Base-by-base conservation (phyloP, 2,329 filamentous ascomycete genomes). In the Magnaporthales sp. region DNA sequence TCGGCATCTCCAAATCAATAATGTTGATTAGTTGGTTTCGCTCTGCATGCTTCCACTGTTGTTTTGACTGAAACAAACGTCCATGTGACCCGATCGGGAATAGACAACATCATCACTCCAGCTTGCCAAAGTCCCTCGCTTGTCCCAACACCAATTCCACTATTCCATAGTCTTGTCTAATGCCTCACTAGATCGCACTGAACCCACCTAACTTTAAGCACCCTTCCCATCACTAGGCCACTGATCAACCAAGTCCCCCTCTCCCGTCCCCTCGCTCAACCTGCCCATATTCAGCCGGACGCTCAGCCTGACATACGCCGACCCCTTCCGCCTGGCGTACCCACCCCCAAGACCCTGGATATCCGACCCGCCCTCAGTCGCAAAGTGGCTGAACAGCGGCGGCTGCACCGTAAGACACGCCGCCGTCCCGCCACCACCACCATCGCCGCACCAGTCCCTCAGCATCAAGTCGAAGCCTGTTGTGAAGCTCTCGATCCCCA, bases 401-500 rank as follows among this genome's bases (percentile, higher is more conserved):
- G 74, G 74, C 65, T 74, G 72, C n/a, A 74, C 72, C 6, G 74
- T 74, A 13, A 75, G 66, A 51, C 74, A 75, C 2, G 71, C 67
- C 24, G 69, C 3, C 2, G 26, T 54, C 24, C 58, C 2, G 7
- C 63, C 32, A n/a, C 10, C 54, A 22, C 22, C 63, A 13, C n/a
- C 29, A 38, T 61, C 27, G 26, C n/a, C 15, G 69, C 82, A 84
- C 72, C 81, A 80, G 64, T 79, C 78, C 11, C 79, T 72, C 63
- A 85, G 70, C 68, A 80, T 75, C 31, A 82, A 74, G 68, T 85
- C 83, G 68, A 77, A 80, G 0, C 77, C 73, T 19, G 73, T 72
- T 15, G 74, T 77, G 51, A 80, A 70, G 13, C 75, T 74, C 69
- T 78, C 77, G 22, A 83, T 68, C 0, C 77, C 80, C 27, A 83